Percentiles rank a stretch among this genome's conserved stretches.
phyloP scores from a whole-genome alignment of 108 stramenopile species.

The Skeletonema menzelii region DNA sequence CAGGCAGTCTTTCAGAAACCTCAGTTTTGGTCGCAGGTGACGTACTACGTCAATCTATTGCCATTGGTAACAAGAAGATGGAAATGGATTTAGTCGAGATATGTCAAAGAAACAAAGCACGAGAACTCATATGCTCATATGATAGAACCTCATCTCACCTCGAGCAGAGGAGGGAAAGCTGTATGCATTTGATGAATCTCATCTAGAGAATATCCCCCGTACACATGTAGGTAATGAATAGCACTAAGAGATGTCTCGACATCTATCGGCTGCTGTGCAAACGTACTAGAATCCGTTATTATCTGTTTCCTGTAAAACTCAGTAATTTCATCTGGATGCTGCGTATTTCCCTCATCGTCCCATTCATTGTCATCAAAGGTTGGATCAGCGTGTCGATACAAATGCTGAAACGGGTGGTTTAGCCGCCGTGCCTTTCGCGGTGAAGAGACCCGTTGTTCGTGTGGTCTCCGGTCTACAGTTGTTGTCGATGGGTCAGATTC shows the following conservation, averaged over 20 bases:
- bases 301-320: background rate
- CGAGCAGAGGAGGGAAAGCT: conserved; percentile 73
- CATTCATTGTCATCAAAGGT: conserved; percentile 43
- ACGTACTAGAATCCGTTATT: conserved; percentile 5
- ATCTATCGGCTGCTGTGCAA: conserved; percentile 10
- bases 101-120: too few relatives aligned
- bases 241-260: conserved; percentile 37
- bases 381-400: conserved; percentile 65
- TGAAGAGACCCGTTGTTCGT: conserved; percentile 61
- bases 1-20: conserved; percentile 71
- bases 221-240: conserved; percentile 54
- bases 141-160: background rate
- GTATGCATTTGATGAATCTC: conserved; percentile 57
- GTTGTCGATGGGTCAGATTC: background rate
- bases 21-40: conserved; percentile 79
- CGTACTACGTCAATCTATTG: conserved; percentile 48
- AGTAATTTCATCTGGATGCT: background rate
- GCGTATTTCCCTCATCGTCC: conserved; percentile 6
- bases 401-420: conserved; percentile 77
- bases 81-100: too few relatives aligned
- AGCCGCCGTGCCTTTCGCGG: conserved; percentile 73
- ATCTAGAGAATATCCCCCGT: conserved; percentile 57
- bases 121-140: too few relatives aligned
- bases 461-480: conserved; percentile 43
- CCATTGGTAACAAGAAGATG: too few relatives aligned